These are phyloP conservation scores for Fusarium oxysporum DNA, from an alignment of 2,329 filamentous ascomycete species.

Conservation along the genomic window DNA sequence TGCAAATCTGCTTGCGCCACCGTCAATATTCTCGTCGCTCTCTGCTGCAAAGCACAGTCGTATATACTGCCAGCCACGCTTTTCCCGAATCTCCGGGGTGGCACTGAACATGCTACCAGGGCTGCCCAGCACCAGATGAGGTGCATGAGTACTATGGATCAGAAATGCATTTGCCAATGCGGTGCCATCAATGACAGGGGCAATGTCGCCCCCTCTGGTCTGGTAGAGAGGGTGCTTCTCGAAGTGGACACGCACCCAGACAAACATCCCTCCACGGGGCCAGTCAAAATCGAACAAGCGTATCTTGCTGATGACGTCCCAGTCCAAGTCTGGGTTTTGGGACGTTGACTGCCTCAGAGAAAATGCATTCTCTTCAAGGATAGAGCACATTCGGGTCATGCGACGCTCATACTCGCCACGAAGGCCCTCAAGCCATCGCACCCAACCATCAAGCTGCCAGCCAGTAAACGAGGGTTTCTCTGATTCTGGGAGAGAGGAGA, in stretches of 20 bases:
- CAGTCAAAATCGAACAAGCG: constrained; percentile 80
- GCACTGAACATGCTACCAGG: constrained; percentile 82
- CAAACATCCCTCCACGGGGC: constrained; percentile 91
- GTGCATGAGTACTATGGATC: constrained; percentile 76
- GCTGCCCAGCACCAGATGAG: constrained; percentile 75
- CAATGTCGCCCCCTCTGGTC: constrained; percentile 43
- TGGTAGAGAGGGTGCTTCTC: constrained; percentile 77
- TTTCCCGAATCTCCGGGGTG: constrained; percentile 66
- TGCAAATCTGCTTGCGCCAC: constrained; percentile 72
- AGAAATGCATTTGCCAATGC: constrained; percentile 75
- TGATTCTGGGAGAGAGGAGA: constrained; percentile 58
- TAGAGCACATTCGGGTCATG: constrained; percentile 82
- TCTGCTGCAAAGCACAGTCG: constrained; percentile 89
- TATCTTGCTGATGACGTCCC: constrained; percentile 80
- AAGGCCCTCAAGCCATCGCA: constrained; percentile 89
- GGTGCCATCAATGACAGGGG: constrained; percentile 62
- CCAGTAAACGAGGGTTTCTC: constrained; percentile 63
- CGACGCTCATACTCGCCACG: constrained; percentile 85
- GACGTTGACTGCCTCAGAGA: constrained; percentile 72
- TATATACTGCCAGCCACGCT: constrained; percentile 77
- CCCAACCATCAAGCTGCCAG: constrained; percentile 88
- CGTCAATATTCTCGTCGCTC: constrained; percentile 74
- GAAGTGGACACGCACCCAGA: constrained; percentile 82
- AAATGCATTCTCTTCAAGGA: constrained; percentile 76
- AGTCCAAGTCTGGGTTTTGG: constrained; percentile 66